A percentile compares a stretch with the other conserved stretches of the same genome.
phyloP scores from a whole-genome alignment of 1,139 yeast species.

The Candida pseudoviswanathii region DNA sequence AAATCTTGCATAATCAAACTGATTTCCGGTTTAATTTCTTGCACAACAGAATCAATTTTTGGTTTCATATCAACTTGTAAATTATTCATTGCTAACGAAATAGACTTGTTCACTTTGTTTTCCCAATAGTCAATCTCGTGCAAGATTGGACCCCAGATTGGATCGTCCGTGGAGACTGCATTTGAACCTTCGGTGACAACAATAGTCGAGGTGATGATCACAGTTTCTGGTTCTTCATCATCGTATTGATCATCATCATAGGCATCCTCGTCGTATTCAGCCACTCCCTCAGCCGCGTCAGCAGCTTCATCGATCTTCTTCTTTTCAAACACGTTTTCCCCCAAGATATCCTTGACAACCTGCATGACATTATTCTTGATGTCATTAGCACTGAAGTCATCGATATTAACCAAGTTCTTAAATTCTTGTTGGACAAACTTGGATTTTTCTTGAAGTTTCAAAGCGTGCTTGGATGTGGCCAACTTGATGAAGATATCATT shows the following conservation, averaged over 20 bases:
- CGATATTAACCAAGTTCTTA: conserved; percentile 27
- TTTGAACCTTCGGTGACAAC: conserved; percentile 20
- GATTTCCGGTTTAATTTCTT: conserved; percentile 36
- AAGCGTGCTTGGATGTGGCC: conserved; percentile 13
- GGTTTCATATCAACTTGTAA: conserved; percentile 43
- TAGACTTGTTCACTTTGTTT: conserved; percentile 39
- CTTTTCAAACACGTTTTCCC: conserved; percentile 10
- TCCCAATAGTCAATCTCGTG: conserved; percentile 38
- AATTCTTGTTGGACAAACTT: conserved; percentile 32
- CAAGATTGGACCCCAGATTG: conserved; percentile 24
- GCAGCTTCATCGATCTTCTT: conserved; percentile 15
- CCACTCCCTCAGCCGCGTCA: conserved; percentile 4
- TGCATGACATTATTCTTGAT: conserved; percentile 20
- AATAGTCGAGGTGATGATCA: conserved; percentile 33
- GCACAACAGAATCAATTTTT: conserved; percentile 34
- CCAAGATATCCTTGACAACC: conserved; percentile 25
- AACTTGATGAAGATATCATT: conserved; percentile 9
- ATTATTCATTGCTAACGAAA: conserved; percentile 44
- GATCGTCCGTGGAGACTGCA: conserved; percentile 13
- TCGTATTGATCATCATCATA: conserved; percentile 6
- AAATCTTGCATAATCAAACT: conserved; percentile 43
- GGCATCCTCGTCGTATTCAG: conserved; percentile 17
- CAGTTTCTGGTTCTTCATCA: conserved; percentile 25
- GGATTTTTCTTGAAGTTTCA: conserved; percentile 21
- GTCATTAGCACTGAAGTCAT: conserved; percentile 18